These are phyloP conservation scores for Brachypodium distachyon DNA, from an alignment of 202 grass and related monocot genomes.

Conservation along the genomic window DNA sequence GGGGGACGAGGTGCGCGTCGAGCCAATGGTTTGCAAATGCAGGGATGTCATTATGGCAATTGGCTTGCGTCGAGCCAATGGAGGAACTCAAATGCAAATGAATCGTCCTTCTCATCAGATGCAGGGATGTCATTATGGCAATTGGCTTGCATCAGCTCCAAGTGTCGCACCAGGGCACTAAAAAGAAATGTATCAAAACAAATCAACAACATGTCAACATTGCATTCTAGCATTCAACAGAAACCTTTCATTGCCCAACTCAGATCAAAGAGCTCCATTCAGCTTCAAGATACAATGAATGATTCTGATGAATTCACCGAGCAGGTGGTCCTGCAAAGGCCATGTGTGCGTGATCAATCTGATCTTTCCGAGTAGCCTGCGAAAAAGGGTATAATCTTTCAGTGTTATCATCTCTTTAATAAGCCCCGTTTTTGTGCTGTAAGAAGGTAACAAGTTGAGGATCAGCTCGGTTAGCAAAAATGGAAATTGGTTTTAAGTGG, in stretches of 20 bases:
- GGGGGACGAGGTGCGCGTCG: no score
- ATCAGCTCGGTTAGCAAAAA: neutral
- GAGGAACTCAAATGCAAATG: no score
- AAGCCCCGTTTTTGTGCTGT: neutral
- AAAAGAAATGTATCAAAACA: neutral
- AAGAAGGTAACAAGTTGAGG: neutral
- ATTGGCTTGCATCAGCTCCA: no score
- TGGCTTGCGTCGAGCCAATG: no score
- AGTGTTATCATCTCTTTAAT: neutral
- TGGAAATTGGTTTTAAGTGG: neutral
- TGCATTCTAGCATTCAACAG: neutral
- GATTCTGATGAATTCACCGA: neutral
- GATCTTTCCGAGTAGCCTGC: neutral
- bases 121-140: no score
- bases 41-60: no score
- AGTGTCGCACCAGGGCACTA: no score
- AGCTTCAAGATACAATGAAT: no score
- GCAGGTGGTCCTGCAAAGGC: neutral
- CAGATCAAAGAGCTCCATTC: neutral
- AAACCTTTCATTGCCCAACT: neutral
- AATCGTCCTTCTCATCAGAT: no score
- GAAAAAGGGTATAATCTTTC: neutral
- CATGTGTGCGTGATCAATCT: neutral
- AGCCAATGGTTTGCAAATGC: no score
- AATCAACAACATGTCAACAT: neutral